A percentile compares a stretch with the other conserved stretches of the same genome.
These are phyloP conservation scores for Pachyrhizus erosus DNA, from an alignment of 306 rosid species.

Conservation along the genomic window DNA sequence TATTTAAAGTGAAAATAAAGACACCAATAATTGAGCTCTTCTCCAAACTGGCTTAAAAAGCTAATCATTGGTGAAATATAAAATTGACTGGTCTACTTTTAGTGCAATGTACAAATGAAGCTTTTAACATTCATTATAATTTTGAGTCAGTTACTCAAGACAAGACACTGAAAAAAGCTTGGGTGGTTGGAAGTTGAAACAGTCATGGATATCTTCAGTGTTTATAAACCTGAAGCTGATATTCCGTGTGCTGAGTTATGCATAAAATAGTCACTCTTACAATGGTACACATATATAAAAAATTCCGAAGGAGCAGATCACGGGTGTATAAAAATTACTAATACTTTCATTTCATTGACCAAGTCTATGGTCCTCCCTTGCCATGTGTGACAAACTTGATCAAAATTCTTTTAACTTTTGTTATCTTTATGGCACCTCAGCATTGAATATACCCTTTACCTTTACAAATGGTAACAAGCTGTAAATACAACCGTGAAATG, in stretches of 20 bases:
- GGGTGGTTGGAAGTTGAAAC: constrained; percentile 40
- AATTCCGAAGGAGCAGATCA: constrained; percentile 38
- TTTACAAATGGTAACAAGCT: constrained; percentile 2
- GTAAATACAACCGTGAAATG: constrained; percentile 32
- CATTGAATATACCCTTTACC: background rate
- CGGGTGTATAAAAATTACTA: background rate
- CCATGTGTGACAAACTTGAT: constrained; percentile 38
- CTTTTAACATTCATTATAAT: constrained; percentile 37
- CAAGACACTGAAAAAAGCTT: constrained; percentile 8
- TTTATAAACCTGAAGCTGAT: constrained; percentile 20
- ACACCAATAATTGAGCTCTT: constrained; percentile 47
- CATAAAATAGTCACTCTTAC: constrained; percentile 26
- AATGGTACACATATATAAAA: constrained; percentile 23
- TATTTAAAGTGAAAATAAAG: constrained; percentile 20
- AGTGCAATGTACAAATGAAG: constrained; percentile 42
- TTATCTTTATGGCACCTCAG: background rate
- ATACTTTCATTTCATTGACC: background rate
- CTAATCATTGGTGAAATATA: constrained; percentile 46
- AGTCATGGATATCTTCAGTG: constrained; percentile 28
- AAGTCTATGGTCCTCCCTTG: constrained; percentile 2
- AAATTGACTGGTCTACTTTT: constrained; percentile 40
- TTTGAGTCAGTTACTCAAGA: constrained; percentile 33
- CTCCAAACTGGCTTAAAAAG: constrained; percentile 40
- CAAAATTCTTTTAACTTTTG: background rate
- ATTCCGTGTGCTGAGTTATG: constrained; percentile 32